These are phyloP conservation scores for Ophiosphaerella herpotricha DNA, from an alignment of 2,329 filamentous ascomycete species.

Conservation along the genomic window DNA sequence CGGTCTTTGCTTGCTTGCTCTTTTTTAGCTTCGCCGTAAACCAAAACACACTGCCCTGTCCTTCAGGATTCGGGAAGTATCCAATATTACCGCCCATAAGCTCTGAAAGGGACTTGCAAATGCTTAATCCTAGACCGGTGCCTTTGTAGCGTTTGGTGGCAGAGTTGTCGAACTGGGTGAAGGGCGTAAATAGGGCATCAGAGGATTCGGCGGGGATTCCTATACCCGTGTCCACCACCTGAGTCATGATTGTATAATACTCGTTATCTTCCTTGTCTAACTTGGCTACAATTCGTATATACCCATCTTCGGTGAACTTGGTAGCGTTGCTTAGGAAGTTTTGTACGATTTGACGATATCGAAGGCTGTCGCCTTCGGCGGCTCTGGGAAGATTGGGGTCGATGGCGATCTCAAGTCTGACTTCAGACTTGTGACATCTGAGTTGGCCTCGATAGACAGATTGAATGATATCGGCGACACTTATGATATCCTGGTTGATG, in stretches of 20 bases:
- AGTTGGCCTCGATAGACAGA: constrained; percentile 59
- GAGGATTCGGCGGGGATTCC: constrained; percentile 55
- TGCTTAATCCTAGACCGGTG: constrained; percentile 62
- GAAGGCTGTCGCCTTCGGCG: constrained; percentile 61
- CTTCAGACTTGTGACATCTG: constrained; percentile 52
- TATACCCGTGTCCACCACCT: constrained; percentile 61
- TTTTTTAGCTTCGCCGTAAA: constrained; percentile 50
- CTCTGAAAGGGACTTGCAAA: constrained; percentile 61
- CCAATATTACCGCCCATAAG: constrained; percentile 61
- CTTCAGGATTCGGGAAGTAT: constrained; percentile 53
- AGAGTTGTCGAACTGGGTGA: constrained; percentile 60
- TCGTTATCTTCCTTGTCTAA: constrained; percentile 50
- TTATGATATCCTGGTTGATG: constrained; percentile 58
- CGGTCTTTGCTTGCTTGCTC: constrained; percentile 24
- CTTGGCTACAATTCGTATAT: constrained; percentile 53
- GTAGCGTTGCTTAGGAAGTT: constrained; percentile 65
- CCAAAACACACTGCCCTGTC: constrained; percentile 58
- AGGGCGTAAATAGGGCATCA: constrained; percentile 59
- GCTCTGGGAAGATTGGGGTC: constrained; percentile 55
- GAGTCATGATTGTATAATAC: constrained; percentile 55
- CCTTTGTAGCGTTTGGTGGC: constrained; percentile 60
- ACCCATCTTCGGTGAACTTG: constrained; percentile 65
- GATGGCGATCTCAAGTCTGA: constrained; percentile 53
- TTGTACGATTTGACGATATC: constrained; percentile 66
- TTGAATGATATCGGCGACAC: constrained; percentile 52